A percentile compares a stretch with the other conserved stretches of the same genome.
These are phyloP conservation scores for Fusarium guadeloupense DNA, from an alignment of 2,329 filamentous ascomycete genomes.

Conservation along the genomic window DNA sequence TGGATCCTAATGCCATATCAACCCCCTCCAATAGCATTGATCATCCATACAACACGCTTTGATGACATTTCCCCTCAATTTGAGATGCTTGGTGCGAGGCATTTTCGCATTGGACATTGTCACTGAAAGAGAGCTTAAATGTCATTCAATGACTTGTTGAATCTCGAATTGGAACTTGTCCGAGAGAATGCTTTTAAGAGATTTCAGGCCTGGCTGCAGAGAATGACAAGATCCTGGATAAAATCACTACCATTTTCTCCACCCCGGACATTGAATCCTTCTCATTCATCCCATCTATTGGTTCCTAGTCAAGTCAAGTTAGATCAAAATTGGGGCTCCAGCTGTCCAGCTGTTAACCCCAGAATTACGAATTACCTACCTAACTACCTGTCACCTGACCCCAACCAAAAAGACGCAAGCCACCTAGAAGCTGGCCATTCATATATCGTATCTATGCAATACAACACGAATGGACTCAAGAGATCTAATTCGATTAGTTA, in stretches of 20 bases:
- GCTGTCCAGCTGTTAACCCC: constrained; percentile 11
- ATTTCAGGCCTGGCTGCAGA: too few relatives aligned
- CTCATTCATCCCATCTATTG: too few relatives aligned
- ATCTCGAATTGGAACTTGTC: background rate
- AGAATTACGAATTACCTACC: constrained; percentile 6
- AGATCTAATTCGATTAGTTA: background rate
- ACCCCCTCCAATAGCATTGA: background rate
- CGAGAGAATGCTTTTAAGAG: constrained; percentile 9
- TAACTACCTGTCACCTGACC: constrained; percentile 14
- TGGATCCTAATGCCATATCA: constrained; percentile 9
- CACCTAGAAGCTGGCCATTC: background rate
- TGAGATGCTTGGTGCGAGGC: constrained; percentile 8
- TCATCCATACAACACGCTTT: constrained; percentile 22
- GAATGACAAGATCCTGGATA: background rate
- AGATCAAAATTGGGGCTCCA: background rate
- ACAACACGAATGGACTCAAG: background rate
- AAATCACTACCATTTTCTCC: background rate
- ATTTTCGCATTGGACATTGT: constrained; percentile 16
- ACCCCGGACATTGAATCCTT: background rate
- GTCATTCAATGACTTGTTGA: background rate
- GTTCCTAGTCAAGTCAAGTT: constrained; percentile 5
- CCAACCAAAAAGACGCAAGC: constrained; percentile 4
- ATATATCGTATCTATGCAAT: constrained; percentile 1
- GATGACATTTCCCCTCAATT: constrained; percentile 29
- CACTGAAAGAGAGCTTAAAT: background rate